Evolutionary conservation across 2,329 filamentous ascomycete species (phyloP).

Genomic region (Akanthomyces lecanii): DNA sequence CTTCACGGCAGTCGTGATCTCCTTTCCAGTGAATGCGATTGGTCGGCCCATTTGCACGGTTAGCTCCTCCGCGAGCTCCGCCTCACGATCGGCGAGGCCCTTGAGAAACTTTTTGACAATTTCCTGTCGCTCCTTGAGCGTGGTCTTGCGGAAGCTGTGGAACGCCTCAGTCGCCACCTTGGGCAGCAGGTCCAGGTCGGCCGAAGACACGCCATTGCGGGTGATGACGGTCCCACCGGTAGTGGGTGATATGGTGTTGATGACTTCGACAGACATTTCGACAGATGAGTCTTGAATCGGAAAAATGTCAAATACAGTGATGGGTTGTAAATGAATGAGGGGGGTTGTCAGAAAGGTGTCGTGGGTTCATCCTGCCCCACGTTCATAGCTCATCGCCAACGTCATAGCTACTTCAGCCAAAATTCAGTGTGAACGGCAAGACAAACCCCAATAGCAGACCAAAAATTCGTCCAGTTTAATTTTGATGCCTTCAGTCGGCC

Average conservation of each 20-base stretch:
- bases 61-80: conserved; percentile 78
- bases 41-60: conserved; percentile 95
- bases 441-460: neutral
- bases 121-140: conserved; percentile 68
- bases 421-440: neutral
- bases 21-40: conserved; percentile 78
- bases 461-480: neutral
- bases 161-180: conserved; percentile 71
- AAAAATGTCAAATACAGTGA: neutral
- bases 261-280: conserved; percentile 59
- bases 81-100: conserved; percentile 64
- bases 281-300: neutral
- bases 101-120: conserved; percentile 78
- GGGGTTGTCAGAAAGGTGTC: neutral
- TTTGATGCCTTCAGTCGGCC: too few species aligned
- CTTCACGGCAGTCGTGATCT: conserved; percentile 80
- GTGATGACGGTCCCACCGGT: conserved; percentile 82
- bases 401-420: neutral
- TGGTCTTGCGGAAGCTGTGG: conserved; percentile 68
- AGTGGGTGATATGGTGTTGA: conserved; percentile 81
- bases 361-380: neutral
- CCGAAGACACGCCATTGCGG: conserved; percentile 66
- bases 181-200: conserved; percentile 69
- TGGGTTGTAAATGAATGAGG: neutral
- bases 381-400: neutral